Percentiles rank a stretch among this genome's conserved stretches.
phyloP scores from a whole-genome alignment of 805 yeast genomes.

The Suhomyces tanzawaensis region DNA sequence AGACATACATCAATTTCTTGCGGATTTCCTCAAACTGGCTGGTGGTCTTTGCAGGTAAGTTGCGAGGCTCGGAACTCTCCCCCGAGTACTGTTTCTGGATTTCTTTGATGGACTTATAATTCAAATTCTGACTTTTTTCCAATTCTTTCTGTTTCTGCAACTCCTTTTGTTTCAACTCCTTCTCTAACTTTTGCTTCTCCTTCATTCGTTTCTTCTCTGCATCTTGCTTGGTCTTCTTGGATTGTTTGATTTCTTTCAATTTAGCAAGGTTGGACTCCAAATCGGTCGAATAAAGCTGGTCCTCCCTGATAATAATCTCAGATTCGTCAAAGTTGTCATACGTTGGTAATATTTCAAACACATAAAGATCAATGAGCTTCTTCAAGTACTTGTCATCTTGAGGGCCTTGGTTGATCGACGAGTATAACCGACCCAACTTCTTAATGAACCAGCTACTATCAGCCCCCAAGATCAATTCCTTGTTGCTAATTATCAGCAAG shows the following conservation, averaged over 20 bases:
- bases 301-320: constrained; percentile 22
- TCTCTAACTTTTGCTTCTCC: constrained; percentile 16
- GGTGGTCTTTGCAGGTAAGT: not conserved
- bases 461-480: constrained; percentile 14
- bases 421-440: constrained; percentile 2
- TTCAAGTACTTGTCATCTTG: constrained; percentile 14
- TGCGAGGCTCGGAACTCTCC: not conserved
- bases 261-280: constrained; percentile 8
- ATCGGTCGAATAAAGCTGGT: constrained; percentile 8
- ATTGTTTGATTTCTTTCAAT: constrained; percentile 13
- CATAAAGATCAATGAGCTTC: constrained; percentile 31
- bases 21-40: constrained; percentile 9
- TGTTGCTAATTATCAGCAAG: constrained; percentile 29
- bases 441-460: constrained; percentile 5
- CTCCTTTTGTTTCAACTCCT: constrained; percentile 21
- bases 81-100: constrained; percentile 18
- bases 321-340: constrained; percentile 29
- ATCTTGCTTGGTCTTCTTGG: constrained; percentile 12
- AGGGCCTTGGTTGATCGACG: not conserved
- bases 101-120: constrained; percentile 30
- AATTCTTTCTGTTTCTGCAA: constrained; percentile 12
- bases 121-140: constrained; percentile 22
- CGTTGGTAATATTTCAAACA: constrained; percentile 35
- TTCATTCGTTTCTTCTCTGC: constrained; percentile 19
- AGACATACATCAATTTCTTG: constrained; percentile 16